Evolutionary conservation across 2,329 filamentous ascomycete species (phyloP).

Genomic region (Alternaria atra): DNA sequence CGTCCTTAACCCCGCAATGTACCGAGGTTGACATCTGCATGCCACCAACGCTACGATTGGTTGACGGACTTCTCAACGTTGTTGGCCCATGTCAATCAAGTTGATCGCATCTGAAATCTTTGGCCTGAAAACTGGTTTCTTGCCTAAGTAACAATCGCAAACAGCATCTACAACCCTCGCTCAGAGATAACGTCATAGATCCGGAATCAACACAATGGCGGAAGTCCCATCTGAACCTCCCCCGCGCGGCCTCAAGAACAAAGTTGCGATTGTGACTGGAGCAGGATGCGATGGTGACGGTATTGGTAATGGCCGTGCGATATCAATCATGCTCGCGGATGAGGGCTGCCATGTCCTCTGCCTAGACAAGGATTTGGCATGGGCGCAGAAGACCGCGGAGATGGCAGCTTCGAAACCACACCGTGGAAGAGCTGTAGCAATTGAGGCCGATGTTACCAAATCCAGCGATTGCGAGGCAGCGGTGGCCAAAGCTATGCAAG

Average conservation of each 20-base stretch:
- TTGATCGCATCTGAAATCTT: background rate
- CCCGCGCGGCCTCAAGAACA: constrained; percentile 52
- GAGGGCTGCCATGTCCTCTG: constrained; percentile 69
- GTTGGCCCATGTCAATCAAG: background rate
- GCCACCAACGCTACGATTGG: background rate
- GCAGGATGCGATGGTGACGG: constrained; percentile 65
- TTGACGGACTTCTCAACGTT: constrained; percentile 9
- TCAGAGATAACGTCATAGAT: background rate
- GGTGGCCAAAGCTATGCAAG: constrained; percentile 54
- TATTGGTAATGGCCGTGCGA: constrained; percentile 68
- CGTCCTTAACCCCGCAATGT: constrained; percentile 16
- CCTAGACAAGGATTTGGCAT: constrained; percentile 61
- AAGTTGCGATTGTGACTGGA: constrained; percentile 67
- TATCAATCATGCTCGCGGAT: constrained; percentile 67
- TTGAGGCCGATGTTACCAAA: constrained; percentile 64
- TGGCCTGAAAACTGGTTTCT: background rate
- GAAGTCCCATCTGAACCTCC: constrained; percentile 39
- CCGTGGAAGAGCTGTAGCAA: constrained; percentile 53
- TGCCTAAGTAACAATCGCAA: background rate
- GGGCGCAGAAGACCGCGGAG: constrained; percentile 63
- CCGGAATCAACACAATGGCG: constrained; percentile 13
- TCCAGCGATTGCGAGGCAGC: constrained; percentile 60
- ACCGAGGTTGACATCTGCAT: constrained; percentile 7
- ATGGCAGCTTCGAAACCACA: constrained; percentile 58
- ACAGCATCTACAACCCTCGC: background rate